Base-by-base conservation (phyloP, 768 basidiomycete species). In the Trametes villosa region DNA sequence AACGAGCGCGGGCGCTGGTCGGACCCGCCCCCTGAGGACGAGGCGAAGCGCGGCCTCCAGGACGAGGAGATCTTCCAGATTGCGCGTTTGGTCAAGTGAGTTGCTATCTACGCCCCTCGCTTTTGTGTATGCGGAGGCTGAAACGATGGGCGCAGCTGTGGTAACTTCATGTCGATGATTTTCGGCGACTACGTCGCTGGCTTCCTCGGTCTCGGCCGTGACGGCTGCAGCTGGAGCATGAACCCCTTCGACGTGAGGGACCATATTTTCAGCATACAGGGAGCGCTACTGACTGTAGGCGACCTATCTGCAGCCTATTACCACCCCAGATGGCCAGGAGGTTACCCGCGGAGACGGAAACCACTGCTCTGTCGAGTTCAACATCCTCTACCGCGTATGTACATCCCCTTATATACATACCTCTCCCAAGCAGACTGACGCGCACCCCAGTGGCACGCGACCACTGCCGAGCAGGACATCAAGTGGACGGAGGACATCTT, bases 281-380 rank as follows among this genome's bases (percentile, higher is more conserved):
- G n/a, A 31, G 22, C 33, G 1, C 15, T 26, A 11, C 22, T 51
- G 20, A 51, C 2, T 6, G 5, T 26, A 15, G 8, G 24, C 36
- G 36, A n/a, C 20, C 29, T 24, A 8, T 22, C 5, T 42, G 6
- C 47, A 70, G 68, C 63, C 67, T 26, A 68, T 70, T 59, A 68
- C 63, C 45, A 57, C 30, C 18, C 1, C 50, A 12, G 38, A 62
- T n/a, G 68, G 68, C 33, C 46, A 53, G 26, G 36, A 44, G 29
- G 57, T 70, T 17, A 57, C 53, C 7, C 68, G 63, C 34, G 92
- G 91, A 36, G 76, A 86, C 69, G 92, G 92, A 50, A 93, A 93
- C 67, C 85, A 83, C 36, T 83, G 85, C 59, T 90, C 91, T 0
- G 70, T 91, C 33, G 92, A 93, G 73, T 92, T 93, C 77, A 92